These are phyloP conservation scores for Monosporozyma unispora DNA, from an alignment of 805 yeast species.

Conservation along the genomic window DNA sequence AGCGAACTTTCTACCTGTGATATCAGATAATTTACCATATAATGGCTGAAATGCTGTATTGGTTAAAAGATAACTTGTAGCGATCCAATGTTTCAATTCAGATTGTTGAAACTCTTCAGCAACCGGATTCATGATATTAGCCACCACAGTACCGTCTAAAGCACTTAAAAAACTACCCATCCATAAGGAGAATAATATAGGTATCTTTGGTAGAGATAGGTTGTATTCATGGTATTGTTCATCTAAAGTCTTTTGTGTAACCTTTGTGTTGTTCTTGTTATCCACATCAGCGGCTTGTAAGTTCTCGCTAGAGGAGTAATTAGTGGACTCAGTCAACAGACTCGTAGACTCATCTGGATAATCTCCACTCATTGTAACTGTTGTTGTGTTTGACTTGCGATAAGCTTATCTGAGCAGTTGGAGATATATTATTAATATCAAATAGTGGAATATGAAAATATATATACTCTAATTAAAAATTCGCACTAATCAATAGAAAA, in stretches of 20 bases:
- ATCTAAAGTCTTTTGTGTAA: slow-evolving; percentile 11
- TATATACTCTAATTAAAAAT: too few relatives aligned
- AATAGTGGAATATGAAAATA: too few relatives aligned
- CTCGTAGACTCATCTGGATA: slow-evolving; percentile 14
- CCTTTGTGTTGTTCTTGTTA: not conserved
- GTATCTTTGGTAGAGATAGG: slow-evolving; percentile 21
- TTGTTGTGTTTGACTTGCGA: not conserved
- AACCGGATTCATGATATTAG: slow-evolving; percentile 40
- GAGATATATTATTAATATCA: not conserved
- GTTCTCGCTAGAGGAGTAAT: not conserved
- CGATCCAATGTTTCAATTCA: slow-evolving; percentile 51
- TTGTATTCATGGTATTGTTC: slow-evolving; percentile 22
- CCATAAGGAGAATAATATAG: slow-evolving; percentile 35
- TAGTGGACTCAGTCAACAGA: slow-evolving; percentile 5
- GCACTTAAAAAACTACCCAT: slow-evolving; percentile 40
- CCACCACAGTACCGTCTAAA: slow-evolving; percentile 39
- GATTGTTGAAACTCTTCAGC: slow-evolving; percentile 43
- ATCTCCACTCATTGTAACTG: not conserved
- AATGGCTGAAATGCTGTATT: slow-evolving; percentile 62
- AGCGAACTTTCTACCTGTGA: slow-evolving; percentile 42
- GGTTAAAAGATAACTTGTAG: slow-evolving; percentile 53
- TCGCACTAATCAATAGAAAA: not conserved
- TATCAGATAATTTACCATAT: slow-evolving; percentile 51
- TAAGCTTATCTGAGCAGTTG: not conserved
- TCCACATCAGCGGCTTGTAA: not conserved